Evolutionary conservation across 306 rosid genomes (phyloP).

Genomic region (Hippophae tibetana): DNA sequence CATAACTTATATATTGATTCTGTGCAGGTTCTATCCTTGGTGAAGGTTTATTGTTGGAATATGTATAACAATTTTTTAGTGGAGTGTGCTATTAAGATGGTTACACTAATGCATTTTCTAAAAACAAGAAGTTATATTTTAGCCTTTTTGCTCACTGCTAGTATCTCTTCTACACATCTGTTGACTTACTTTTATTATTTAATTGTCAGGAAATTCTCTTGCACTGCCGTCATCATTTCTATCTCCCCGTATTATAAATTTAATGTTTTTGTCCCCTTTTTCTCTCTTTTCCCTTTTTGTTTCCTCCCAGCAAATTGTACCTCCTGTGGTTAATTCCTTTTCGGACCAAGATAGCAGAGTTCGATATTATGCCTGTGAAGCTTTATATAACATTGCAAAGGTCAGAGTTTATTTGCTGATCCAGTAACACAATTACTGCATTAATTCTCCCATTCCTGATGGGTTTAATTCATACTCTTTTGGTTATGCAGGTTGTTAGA

Average conservation of each 20-base stretch:
- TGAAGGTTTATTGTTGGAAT: too few species aligned
- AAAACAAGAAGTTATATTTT: too few species aligned
- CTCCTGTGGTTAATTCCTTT: constrained; percentile 81
- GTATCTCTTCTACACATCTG: too few species aligned
- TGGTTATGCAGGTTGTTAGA: constrained; percentile 77
- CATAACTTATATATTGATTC: too few species aligned
- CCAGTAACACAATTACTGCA: constrained; percentile 7
- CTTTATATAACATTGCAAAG: constrained; percentile 95
- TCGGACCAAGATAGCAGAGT: constrained; percentile 98
- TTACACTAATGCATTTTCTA: too few species aligned
- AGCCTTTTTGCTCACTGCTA: too few species aligned
- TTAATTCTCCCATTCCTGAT: constrained; percentile 13
- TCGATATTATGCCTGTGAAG: constrained; percentile 98
- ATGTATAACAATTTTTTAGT: too few species aligned
- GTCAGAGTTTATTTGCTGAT: constrained; percentile 38
- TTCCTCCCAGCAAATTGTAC: constrained; percentile 80
- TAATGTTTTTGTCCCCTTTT: not conserved
- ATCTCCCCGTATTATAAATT: not conserved
- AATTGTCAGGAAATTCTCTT: not conserved
- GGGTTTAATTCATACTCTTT: constrained; percentile 23
- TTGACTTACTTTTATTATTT: too few species aligned
- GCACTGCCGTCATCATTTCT: not conserved
- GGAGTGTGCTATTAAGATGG: too few species aligned
- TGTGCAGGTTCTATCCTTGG: too few species aligned
- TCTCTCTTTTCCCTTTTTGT: not conserved